These are phyloP conservation scores for Candida sanyiensis DNA, from an alignment of 805 yeast genomes.

Conservation along the genomic window DNA sequence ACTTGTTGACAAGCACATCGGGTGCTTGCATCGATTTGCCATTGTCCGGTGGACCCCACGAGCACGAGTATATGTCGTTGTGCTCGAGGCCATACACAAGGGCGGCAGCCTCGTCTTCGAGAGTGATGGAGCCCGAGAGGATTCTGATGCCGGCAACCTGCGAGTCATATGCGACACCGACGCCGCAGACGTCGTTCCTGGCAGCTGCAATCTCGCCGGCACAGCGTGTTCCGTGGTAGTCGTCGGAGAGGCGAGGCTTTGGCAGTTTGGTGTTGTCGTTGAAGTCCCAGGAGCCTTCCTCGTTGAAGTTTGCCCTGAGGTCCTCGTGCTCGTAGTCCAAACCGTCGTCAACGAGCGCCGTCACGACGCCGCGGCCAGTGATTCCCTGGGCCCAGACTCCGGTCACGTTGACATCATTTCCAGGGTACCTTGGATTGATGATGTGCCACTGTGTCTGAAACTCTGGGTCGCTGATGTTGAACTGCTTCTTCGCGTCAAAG, in stretches of 20 bases:
- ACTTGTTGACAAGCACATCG: slow-evolving; percentile 66
- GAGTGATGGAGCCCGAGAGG: slow-evolving; percentile 69
- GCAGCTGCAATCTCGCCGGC: slow-evolving; percentile 96
- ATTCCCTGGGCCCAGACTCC: slow-evolving; percentile 80
- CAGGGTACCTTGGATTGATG: slow-evolving; percentile 64
- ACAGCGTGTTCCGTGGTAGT: slow-evolving; percentile 94
- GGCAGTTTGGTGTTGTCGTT: slow-evolving; percentile 74
- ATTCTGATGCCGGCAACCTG: slow-evolving; percentile 88
- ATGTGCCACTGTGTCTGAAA: slow-evolving; percentile 89
- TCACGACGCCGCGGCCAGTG: slow-evolving; percentile 76
- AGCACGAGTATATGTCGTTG: slow-evolving; percentile 92
- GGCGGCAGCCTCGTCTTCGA: slow-evolving; percentile 90
- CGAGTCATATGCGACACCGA: slow-evolving; percentile 90
- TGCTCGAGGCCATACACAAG: slow-evolving; percentile 72
- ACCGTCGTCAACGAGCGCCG: slow-evolving; percentile 94
- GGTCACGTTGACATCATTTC: slow-evolving; percentile 80
- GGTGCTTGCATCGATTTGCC: slow-evolving; percentile 87
- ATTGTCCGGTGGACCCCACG: slow-evolving; percentile 98
- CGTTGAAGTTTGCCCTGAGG: slow-evolving; percentile 58
- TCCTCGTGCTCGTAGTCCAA: slow-evolving; percentile 77
- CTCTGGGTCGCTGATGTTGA: slow-evolving; percentile 76
- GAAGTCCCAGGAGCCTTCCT: slow-evolving; percentile 89
- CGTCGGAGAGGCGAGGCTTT: slow-evolving; percentile 72
- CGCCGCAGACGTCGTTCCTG: slow-evolving; percentile 80
- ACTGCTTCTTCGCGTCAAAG: slow-evolving; percentile 41